Percentiles rank a stretch among this genome's conserved stretches.
Conservation (phyloP, 1,139 yeast genomes). For the Nakaseomyces glabratus region DNA sequence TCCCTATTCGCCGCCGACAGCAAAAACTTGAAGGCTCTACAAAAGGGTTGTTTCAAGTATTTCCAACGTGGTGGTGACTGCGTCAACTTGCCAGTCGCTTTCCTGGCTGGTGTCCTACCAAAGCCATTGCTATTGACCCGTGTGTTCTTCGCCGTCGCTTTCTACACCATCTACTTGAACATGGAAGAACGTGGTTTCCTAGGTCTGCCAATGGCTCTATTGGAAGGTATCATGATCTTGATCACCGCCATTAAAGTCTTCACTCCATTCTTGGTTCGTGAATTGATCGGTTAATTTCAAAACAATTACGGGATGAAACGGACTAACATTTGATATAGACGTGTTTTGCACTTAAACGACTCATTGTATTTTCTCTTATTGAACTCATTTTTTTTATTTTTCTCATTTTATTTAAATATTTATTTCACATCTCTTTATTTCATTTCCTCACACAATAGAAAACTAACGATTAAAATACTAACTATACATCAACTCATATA, state of each 20-base stretch:
- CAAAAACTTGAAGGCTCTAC: conserved; percentile 55
- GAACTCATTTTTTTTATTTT: too few species aligned
- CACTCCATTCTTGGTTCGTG: conserved; percentile 55
- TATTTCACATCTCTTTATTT: too few species aligned
- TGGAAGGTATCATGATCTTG: conserved; percentile 60
- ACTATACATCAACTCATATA: too few species aligned
- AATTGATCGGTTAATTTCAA: conserved; percentile 29
- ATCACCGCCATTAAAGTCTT: conserved; percentile 71
- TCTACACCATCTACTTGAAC: conserved; percentile 69
- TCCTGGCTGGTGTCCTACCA: conserved; percentile 75
- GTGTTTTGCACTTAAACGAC: background rate
- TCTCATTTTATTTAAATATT: too few species aligned
- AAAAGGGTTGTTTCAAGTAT: conserved; percentile 81
- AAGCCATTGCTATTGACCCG: conserved; percentile 64
- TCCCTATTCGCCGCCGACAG: conserved; percentile 83
- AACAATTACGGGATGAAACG: too few species aligned
- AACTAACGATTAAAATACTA: too few species aligned
- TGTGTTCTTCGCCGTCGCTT: conserved; percentile 86
- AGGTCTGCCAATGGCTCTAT: conserved; percentile 65
- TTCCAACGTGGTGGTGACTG: conserved; percentile 79
- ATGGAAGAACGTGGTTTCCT: conserved; percentile 53
- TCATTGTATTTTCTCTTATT: too few species aligned
- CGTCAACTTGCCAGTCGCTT: conserved; percentile 68
- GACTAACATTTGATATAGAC: background rate
- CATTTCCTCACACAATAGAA: too few species aligned